Base-by-base conservation (phyloP, 257 asterid genomes). In the Solanum gandarillasii region DNA sequence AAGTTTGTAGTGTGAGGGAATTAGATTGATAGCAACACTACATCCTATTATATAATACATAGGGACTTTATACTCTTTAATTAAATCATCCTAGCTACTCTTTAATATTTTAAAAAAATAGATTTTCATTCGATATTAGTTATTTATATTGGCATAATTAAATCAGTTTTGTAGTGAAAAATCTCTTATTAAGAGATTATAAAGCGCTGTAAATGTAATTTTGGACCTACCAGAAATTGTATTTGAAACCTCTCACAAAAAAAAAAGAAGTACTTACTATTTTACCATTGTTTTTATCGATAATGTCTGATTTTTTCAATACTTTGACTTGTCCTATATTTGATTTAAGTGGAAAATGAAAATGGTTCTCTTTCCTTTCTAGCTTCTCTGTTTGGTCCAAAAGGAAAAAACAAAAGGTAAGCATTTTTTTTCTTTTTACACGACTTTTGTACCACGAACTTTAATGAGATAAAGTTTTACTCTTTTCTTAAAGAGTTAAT, bases 211-310 rank as follows among this genome's bases (percentile, higher is more conserved):
- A 52, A 52, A 52, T 0, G 0, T 52, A 1, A 52, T 52, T 52
- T 52, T 52, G 0, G 0, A 6, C 23, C 9, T 52, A 52, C 1
- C 58, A 46, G 0, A 46, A 65, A 0, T 65, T 3, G 3, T 1
- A 27, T 2, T 13, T 3, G 1, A 71, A 7, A 71, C 0, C 9
- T 14, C 0, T 31, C 0, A 14, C 2, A 29, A 29, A 32, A 34
- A 31, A 31, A 71, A 2, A 6, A 31, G 1, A 0, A 13, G 0
- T 70, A 13, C 0, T 70, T 70, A 29, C 0, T 1, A 29, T 4
- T 13, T 0, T 0, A 29, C 1, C 12, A 1, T 0, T 0, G 0
- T 25, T 5, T 27, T 68, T 27, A 12, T 68, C 1, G 5, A 0
- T 27, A 6, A 29, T 68, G 4, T 27, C 0, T 11, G 2, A 6